Evolutionary conservation across 805 yeast genomes (phyloP).

Genomic region (Isabelozyma rhagii): DNA sequence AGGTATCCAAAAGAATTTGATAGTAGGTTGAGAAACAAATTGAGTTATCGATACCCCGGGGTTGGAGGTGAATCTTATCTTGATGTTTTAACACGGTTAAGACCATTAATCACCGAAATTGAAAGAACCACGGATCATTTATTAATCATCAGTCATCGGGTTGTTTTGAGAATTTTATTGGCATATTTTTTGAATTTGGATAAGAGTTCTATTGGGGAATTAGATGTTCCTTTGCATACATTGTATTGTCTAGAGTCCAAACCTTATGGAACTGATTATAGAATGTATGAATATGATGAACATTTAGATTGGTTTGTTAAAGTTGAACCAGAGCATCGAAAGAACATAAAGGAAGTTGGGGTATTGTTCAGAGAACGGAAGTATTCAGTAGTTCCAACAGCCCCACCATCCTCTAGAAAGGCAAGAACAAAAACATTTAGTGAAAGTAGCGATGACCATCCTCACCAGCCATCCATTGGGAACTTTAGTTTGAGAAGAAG

Average conservation of each 20-base stretch:
- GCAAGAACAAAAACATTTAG: constrained; percentile 3
- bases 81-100: constrained; percentile 85
- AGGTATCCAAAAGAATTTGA: constrained; percentile 75
- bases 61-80: constrained; percentile 95
- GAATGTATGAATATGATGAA: constrained; percentile 84
- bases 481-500: constrained; percentile 26
- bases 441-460: constrained; percentile 1
- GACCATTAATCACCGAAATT: constrained; percentile 88
- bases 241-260: constrained; percentile 86
- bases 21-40: constrained; percentile 71
- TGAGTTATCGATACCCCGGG: constrained; percentile 91
- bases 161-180: constrained; percentile 79
- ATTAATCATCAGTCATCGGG: constrained; percentile 82
- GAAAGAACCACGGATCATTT: constrained; percentile 90
- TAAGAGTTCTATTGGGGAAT: constrained; percentile 76
- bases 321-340: constrained; percentile 54
- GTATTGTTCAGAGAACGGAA: constrained; percentile 67
- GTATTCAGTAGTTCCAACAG: constrained; percentile 74
- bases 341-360: constrained; percentile 66
- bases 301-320: constrained; percentile 70
- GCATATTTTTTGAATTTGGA: constrained; percentile 87
- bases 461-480: constrained; percentile 1
- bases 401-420: constrained; percentile 43
- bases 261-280: constrained; percentile 95
- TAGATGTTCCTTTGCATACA: constrained; percentile 91